Conservation (phyloP, 257 asterid species). For the Solanum habrochaites region DNA sequence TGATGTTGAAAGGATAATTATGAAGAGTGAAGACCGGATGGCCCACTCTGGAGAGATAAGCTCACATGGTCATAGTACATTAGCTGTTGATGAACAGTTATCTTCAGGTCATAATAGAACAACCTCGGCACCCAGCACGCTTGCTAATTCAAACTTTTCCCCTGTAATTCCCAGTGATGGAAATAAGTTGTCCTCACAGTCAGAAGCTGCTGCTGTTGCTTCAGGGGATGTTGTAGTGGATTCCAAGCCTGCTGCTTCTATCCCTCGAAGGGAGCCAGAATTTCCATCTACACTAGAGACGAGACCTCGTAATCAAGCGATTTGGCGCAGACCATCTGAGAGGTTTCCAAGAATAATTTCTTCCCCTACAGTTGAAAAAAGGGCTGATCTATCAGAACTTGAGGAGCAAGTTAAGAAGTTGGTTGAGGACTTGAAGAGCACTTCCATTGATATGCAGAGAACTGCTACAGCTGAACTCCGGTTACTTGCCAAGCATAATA, state of each 20-base stretch:
- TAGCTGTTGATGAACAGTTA: slow-evolving; percentile 22
- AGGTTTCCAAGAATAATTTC: slow-evolving; percentile 48
- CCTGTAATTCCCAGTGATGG: slow-evolving; percentile 42
- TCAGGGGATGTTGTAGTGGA: slow-evolving; percentile 57
- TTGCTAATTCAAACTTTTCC: slow-evolving; percentile 41
- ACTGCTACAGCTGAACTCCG: slow-evolving; percentile 55
- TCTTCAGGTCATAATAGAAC: slow-evolving; percentile 44
- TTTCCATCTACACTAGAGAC: slow-evolving; percentile 41
- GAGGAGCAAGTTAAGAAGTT: slow-evolving; percentile 51
- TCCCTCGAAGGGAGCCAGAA: slow-evolving; percentile 38
- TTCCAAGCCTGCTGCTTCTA: slow-evolving; percentile 31
- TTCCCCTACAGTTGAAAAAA: slow-evolving; percentile 46
- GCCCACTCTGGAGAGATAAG: slow-evolving; percentile 53
- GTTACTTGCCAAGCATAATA: slow-evolving; percentile 62
- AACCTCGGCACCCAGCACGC: slow-evolving; percentile 46
- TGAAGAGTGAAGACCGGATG: slow-evolving; percentile 40
- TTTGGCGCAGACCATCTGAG: slow-evolving; percentile 63
- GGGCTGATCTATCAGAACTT: slow-evolving; percentile 63
- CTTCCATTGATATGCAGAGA: slow-evolving; percentile 43
- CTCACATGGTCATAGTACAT: slow-evolving; percentile 23
- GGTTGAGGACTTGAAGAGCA: slow-evolving; percentile 56
- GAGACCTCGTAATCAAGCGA: slow-evolving; percentile 49
- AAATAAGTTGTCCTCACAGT: slow-evolving; percentile 39
- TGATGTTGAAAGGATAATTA: slow-evolving; percentile 35
- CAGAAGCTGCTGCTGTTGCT: slow-evolving; percentile 37